These are phyloP conservation scores for Rhododendron vialii DNA, from an alignment of 148 eudicot species.

Conservation along the genomic window DNA sequence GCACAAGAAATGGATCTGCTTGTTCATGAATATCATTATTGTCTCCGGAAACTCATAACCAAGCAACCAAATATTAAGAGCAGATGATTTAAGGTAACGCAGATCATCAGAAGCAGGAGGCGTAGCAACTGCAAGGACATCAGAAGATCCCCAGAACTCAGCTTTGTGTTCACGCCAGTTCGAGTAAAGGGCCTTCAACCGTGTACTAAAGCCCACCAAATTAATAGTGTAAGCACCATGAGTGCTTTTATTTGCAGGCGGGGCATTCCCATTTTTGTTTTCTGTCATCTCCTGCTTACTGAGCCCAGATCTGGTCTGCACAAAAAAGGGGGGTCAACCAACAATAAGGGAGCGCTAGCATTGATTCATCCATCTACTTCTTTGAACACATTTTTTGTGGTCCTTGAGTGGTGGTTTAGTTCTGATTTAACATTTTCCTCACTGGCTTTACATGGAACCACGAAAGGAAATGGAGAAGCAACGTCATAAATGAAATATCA, in stretches of 20 bases:
- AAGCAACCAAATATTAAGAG: slow-evolving; percentile 76
- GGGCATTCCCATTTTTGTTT: slow-evolving; percentile 29
- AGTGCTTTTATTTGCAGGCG: slow-evolving; percentile 18
- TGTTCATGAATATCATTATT: slow-evolving; percentile 64
- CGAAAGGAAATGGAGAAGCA: no score
- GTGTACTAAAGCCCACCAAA: slow-evolving; percentile 33
- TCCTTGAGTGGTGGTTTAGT: not conserved
- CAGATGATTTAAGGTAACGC: slow-evolving; percentile 79
- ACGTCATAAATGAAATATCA: no score
- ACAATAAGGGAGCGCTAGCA: not conserved
- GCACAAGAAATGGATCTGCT: slow-evolving; percentile 82
- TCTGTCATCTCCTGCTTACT: slow-evolving; percentile 27
- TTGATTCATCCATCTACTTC: not conserved
- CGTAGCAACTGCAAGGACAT: slow-evolving; percentile 60
- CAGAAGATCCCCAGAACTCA: slow-evolving; percentile 62
- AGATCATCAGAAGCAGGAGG: slow-evolving; percentile 83
- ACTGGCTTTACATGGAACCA: no score
- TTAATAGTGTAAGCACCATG: slow-evolving; percentile 49
- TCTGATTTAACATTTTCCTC: not conserved
- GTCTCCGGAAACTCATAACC: slow-evolving; percentile 95
- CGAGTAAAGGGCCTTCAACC: slow-evolving; percentile 53
- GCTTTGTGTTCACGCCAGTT: slow-evolving; percentile 53
- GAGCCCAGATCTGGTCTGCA: slow-evolving; percentile 4
- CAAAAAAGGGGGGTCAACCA: not conserved
- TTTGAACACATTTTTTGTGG: no score